Base-by-base conservation (phyloP, 805 yeast genomes). In the Saturnispora sekii region DNA sequence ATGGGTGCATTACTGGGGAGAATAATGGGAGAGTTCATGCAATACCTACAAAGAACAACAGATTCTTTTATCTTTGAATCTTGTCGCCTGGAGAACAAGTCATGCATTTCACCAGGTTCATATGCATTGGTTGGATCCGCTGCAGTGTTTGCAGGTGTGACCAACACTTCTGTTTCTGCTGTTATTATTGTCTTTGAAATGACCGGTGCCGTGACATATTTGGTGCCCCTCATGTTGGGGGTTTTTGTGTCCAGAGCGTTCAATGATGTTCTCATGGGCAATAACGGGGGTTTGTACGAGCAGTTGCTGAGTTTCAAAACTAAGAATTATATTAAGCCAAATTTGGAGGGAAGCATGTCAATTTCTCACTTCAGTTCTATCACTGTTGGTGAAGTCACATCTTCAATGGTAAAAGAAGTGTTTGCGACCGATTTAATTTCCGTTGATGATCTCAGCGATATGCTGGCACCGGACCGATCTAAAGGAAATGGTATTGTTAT, bases 81-180 rank as follows among this genome's bases (percentile, higher is more conserved):
- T 15, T 72, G 76, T 49, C 73, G 46, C 62, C 73, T 56, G 26
- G 65, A 61, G 30, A 54, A 57, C 15, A 52, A 55, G 18, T 53
- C 68, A 46, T 79, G 93, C 53, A 78, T 86, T 9, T 81, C 88
- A 1, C 94, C 94, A 0, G 89, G 93, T 0, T 85, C 89, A 0
- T 87, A 86, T 57, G 95, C 95, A 0, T 82, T 86, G 9, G 85
- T 87, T 17, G 95, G 96, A 0, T 87, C 95, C 0, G 95, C 88
- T 0, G 72, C 95, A 1, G 82, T 84, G 45, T 67, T 85, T 52
- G 77, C 93, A 0, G 94, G 95, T 4, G 77, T 81, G 12, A 84
- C 95, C 3, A 77, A 85, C 51, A 73, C 86, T 64, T 84, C 89
- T 4, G 81, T 85, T 50, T 74, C 87, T 37, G 79, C 82, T 7